Conservation (phyloP, 2,329 filamentous ascomycete genomes). For the Stemphylium beticola region DNA sequence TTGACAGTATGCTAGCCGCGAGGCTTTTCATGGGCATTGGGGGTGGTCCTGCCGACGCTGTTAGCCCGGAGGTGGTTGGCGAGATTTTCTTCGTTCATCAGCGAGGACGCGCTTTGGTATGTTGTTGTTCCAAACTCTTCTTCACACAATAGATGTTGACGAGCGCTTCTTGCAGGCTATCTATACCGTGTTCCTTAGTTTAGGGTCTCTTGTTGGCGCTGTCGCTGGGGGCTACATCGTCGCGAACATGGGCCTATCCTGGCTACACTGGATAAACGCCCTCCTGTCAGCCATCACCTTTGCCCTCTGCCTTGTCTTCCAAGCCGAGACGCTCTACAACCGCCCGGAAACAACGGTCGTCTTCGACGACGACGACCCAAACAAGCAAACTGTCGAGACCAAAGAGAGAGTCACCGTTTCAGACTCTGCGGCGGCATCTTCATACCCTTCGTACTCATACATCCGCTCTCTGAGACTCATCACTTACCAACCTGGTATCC, state of each 20-base stretch:
- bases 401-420: slow-evolving; percentile 24
- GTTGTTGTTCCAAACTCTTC: background rate
- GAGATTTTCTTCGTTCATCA: slow-evolving; percentile 54
- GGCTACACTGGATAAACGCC: slow-evolving; percentile 52
- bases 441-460: slow-evolving; percentile 42
- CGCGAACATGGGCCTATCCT: slow-evolving; percentile 40
- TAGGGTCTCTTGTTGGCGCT: slow-evolving; percentile 49
- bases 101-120: slow-evolving; percentile 50
- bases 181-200: slow-evolving; percentile 50
- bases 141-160: background rate
- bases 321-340: slow-evolving; percentile 51
- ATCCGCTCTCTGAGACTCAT: slow-evolving; percentile 45
- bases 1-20: slow-evolving; percentile 47
- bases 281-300: slow-evolving; percentile 44
- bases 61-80: slow-evolving; percentile 51
- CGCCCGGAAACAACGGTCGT: slow-evolving; percentile 30
- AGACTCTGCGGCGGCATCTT: slow-evolving; percentile 14
- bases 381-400: slow-evolving; percentile 21
- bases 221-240: slow-evolving; percentile 52
- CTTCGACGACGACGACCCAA: slow-evolving; percentile 13
- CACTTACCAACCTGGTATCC: slow-evolving; percentile 44
- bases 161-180: slow-evolving; percentile 38
- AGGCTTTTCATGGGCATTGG: slow-evolving; percentile 49
- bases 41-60: slow-evolving; percentile 47
- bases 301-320: slow-evolving; percentile 44